Base-by-base conservation (phyloP, 1,284 basidiomycete genomes). In the Pterula multifida region DNA sequence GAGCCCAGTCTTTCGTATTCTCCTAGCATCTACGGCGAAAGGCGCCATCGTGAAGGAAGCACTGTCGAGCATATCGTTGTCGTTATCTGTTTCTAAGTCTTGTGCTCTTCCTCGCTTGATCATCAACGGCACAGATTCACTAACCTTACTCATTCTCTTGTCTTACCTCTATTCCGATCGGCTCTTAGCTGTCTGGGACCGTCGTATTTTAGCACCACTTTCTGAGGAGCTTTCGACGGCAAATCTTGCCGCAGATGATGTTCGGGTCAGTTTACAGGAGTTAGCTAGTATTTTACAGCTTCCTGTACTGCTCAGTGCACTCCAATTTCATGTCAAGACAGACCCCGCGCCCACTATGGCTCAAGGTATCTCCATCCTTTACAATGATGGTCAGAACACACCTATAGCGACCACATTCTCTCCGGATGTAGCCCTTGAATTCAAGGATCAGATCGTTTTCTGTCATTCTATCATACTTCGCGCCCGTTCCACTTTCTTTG, bases 401-500 rank as follows among this genome's bases (percentile, higher is more conserved):
- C 9, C 36, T 21, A 42, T 26, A 0, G 26, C n/a, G 11, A 24
- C 58, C 48, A 50, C 68, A 1, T 55, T 74, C 3, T 56, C 66
- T 3, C 75, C 81, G 0, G 92, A 98, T 58, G 79, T 92, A 2
- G 66, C 87, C n/a, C 65, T 98, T 9, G 68, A 78, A 23, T 69
- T 98, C 1, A 72, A 73, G 0, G 92, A 97, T 58, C 69, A 72
- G 47, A 70, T 78, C 3, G 75, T 97, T 0, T 67, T 65, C 23
- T 79, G 77, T 4, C 85, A 96, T 61, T 91, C 92, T 0, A 63
- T 73, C 9, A 64, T 98, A 15, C 71, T 98, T 17, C 76, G 90
- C 1, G 79, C 90, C 0, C 78, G 95, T 2, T 94, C 87, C 42
- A 76, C 81, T 1, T 89, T 97, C 62, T 97, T 98, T 61, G 70